Evolutionary conservation across 176 grass and related monocot genomes (phyloP).

Genomic region (Echinochloa phyllopogon): DNA sequence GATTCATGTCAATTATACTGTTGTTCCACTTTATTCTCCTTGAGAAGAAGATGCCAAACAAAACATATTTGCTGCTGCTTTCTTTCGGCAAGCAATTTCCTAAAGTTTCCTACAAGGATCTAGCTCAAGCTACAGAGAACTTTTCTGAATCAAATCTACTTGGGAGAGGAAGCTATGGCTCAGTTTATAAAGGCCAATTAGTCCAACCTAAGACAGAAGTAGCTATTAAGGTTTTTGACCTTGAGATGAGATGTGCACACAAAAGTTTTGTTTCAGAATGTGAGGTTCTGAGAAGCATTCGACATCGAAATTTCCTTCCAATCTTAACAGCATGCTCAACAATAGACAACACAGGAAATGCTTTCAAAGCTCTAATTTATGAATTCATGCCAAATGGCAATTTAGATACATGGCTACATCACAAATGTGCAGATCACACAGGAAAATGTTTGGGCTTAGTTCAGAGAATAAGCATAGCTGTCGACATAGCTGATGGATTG

Average conservation of each 20-base stretch:
- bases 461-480: constrained; percentile 41
- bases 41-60: not conserved
- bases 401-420: constrained; percentile 58
- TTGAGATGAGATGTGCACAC: constrained; percentile 11
- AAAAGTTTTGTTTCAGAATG: constrained; percentile 58
- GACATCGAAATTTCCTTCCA: constrained; percentile 53
- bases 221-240: constrained; percentile 58
- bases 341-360: constrained; percentile 28
- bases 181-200: constrained; percentile 54
- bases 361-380: constrained; percentile 64
- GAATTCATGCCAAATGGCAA: constrained; percentile 63
- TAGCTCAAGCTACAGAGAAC: constrained; percentile 40
- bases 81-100: not conserved
- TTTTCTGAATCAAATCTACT: constrained; percentile 45
- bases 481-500: constrained; percentile 51
- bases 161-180: constrained; percentile 49
- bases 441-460: constrained; percentile 33
- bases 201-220: not conserved
- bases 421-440: not conserved
- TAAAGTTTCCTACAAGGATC: constrained; percentile 41
- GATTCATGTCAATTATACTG: not conserved
- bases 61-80: not conserved
- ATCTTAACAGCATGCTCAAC: constrained; percentile 56
- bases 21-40: not conserved
- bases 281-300: constrained; percentile 45